Base-by-base conservation (phyloP, 2,329 filamentous ascomycete species). In the Microthyrium microscopicum region DNA sequence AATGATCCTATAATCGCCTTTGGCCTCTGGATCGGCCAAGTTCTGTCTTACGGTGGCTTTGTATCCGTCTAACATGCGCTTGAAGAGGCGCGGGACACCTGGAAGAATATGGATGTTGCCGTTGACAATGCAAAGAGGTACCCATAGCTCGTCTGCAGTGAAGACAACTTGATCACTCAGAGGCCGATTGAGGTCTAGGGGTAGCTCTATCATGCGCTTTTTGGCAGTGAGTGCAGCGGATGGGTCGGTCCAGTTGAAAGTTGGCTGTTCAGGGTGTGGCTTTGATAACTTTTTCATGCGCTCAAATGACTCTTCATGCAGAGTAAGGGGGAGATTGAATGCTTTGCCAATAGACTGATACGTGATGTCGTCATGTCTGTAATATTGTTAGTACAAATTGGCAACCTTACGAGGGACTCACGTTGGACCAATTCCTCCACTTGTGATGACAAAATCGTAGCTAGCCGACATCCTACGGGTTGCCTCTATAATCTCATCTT, bases 381-480 rank as follows among this genome's bases (percentile, higher is more conserved):
- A n/a, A 17, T 24, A 9, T 29, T 16, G 15, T 8, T 29, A 11
- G 8, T 11, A 17, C 8, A 8, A 36, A 8, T 8, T 8, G 11
- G 21, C 32, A 20, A 26, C 18, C 25, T 22, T 21, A 20, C 17
- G 35, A 33, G 36, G 41, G 37, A 55, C 75, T 61, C 59, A 87
- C 79, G 87, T 95, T 42, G 89, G 89, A 8, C 87, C 87, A 49
- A 98, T 95, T 20, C 89, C 87, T 43, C 89, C 87, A 46, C 80
- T 89, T 5, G 89, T 95, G 4, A 95, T 82, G 29, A 98, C 81
- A 52, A 95, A 82, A 56, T 95, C 89, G 51, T 94, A 95, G 42
- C 70, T 75, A 33, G 69, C 66, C 49, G 81, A 91, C 84, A 98
- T 92, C 41, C 85, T 73, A 33, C 67, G 67, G 5, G 83, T 77